Conservation (phyloP, 2,329 filamentous ascomycete genomes). For the Neodidymelliopsis sp. region DNA sequence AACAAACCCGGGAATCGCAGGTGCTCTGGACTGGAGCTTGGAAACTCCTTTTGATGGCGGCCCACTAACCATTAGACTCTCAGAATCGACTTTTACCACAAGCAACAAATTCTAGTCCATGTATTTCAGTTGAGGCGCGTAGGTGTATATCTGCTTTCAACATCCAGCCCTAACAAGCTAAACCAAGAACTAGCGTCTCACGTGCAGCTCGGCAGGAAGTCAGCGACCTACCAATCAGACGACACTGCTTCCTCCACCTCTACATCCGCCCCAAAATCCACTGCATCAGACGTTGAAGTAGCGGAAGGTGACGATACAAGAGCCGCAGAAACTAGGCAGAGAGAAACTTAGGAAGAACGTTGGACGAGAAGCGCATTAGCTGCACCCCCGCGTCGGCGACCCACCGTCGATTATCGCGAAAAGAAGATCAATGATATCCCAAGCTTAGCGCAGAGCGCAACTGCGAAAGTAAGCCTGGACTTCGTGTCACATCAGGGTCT, state of each 20-base stretch:
- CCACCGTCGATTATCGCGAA: constrained; percentile 18
- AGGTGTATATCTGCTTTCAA: constrained; percentile 7
- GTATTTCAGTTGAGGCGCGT: not conserved
- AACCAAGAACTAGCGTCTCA: constrained; percentile 20
- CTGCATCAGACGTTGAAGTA: constrained; percentile 9
- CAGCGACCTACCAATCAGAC: constrained; percentile 34
- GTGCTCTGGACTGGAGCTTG: too few species aligned
- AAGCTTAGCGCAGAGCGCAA: too few species aligned
- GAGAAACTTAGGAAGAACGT: constrained; percentile 9
- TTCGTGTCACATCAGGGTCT: too few species aligned
- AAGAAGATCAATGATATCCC: too few species aligned
- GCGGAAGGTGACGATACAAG: constrained; percentile 10
- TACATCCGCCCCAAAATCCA: constrained; percentile 6
- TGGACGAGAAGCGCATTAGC: too few species aligned
- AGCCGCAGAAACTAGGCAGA: not conserved
- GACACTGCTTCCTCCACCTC: constrained; percentile 7
- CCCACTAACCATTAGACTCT: not conserved
- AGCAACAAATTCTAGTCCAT: not conserved
- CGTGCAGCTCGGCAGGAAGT: constrained; percentile 36
- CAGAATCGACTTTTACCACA: not conserved
- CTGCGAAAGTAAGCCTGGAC: too few species aligned
- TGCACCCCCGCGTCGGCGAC: constrained; percentile 4
- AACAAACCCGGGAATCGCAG: too few species aligned
- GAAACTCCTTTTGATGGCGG: not conserved
- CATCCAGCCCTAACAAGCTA: constrained; percentile 13